Base-by-base conservation (phyloP, 352 stramenopile species). In the Globisporangium acanthophoron region DNA sequence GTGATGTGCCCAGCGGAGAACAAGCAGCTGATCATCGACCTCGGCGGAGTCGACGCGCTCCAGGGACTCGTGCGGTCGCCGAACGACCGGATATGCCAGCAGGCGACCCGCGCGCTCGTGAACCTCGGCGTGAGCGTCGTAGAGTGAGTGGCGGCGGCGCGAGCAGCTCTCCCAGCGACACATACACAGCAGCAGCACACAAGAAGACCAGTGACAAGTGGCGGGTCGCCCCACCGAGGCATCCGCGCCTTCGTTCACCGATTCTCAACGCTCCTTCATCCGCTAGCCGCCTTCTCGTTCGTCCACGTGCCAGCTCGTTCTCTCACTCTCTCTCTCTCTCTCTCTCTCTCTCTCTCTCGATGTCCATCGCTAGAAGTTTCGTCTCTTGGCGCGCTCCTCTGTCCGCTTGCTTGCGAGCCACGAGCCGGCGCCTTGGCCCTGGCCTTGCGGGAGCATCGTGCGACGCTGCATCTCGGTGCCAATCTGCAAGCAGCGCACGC, bases 21-120 rank as follows among this genome's bases (percentile, higher is more conserved):
- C 78, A 95, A 96, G 60, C 80, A 93, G 65, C 67, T 89, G 54
- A 94, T 97, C 58, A 67, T 95, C 47, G 74, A 90, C 16, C 65
- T 96, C 16, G 80, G 81, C 13, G 88, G 87, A 7, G 79, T 96
- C 18, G 80, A 92, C 21, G 85, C 87, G 54, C 69, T 96, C 16
- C 82, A 94, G 57, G 73, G 65, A 40, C 77, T 96, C 31, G 76
- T 91, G 59, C 73, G 76, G 31, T 94, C 83, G 20, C 73, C 71
- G 3, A 93, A 96, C 54, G 84, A 96, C 61, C 72, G 88, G 65
- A 94, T 96, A 85, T 92, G 85, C 80, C 83, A 92, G 51, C 88
- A 96, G 52, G 88, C 88, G 31, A 91, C 81, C 33, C 78, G 87
- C 5, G 88, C 88, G 12, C 81, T 96, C 46, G 84, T 92, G 31